A percentile compares a stretch with the other conserved stretches of the same genome.
Conservation (phyloP, 2,329 filamentous ascomycete species). For the Nemania bipapillata region DNA sequence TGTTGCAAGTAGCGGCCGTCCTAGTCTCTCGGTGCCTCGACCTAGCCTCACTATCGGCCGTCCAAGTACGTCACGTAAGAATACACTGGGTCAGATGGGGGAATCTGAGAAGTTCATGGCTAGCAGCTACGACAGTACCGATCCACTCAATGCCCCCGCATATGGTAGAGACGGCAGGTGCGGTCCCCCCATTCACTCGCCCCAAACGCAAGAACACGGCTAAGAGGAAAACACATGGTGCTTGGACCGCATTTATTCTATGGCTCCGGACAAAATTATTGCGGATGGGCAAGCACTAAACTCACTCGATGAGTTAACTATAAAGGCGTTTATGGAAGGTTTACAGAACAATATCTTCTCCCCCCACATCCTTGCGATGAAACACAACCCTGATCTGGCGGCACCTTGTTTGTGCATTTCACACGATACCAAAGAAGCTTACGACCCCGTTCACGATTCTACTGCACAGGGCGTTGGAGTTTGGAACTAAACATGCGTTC, state of each 20-base stretch:
- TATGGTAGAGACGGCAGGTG: conserved; percentile 50
- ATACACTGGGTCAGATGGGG: conserved; percentile 36
- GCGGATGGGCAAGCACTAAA: conserved; percentile 51
- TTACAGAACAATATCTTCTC: background rate
- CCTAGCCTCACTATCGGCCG: conserved; percentile 45
- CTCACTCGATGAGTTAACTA: background rate
- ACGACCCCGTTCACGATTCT: conserved; percentile 34
- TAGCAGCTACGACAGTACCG: conserved; percentile 60
- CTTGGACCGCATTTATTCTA: conserved; percentile 72
- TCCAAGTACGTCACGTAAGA: conserved; percentile 47
- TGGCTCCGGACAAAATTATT: conserved; percentile 71
- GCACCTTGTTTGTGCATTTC: conserved; percentile 14
- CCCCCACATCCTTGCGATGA: background rate
- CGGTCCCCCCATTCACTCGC: conserved; percentile 57
- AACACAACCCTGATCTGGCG: background rate
- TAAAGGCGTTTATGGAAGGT: background rate
- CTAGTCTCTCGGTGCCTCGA: conserved; percentile 45
- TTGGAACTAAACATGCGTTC: conserved; percentile 25
- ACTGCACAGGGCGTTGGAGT: conserved; percentile 44
- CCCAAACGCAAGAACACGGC: conserved; percentile 58
- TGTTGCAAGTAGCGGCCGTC: conserved; percentile 48
- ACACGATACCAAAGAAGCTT: conserved; percentile 18
- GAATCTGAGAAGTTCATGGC: conserved; percentile 60
- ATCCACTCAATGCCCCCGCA: conserved; percentile 46
- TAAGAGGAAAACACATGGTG: conserved; percentile 69